A percentile compares a stretch with the other conserved stretches of the same genome.
Evolutionary conservation across 371 early-diverging fungal species (phyloP).

Genomic region (Coemansia sp.): DNA sequence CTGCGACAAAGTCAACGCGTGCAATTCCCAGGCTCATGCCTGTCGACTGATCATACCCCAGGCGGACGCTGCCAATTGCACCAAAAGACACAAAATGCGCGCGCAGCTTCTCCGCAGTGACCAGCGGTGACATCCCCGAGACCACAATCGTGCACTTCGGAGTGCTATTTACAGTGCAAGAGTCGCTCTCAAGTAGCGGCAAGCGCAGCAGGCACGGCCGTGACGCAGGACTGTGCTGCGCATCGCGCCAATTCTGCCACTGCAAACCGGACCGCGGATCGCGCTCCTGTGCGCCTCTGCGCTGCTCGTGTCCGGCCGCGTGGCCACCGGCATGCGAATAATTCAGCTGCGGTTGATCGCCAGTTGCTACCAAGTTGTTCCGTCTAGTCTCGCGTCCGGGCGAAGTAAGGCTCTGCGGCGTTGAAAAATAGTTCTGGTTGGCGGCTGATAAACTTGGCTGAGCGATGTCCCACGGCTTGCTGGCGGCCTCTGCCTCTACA

Average conservation of each 20-base stretch:
- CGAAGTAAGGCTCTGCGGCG: slow-evolving; percentile 31
- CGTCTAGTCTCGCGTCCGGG: slow-evolving; percentile 13
- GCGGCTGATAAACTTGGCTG: neutral
- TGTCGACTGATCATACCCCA: slow-evolving; percentile 48
- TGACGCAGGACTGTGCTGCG: neutral
- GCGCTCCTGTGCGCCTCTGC: slow-evolving; percentile 8
- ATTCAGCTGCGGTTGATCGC: neutral
- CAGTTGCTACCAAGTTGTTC: neutral
- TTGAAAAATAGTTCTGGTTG: slow-evolving; percentile 15
- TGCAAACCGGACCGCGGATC: slow-evolving; percentile 31
- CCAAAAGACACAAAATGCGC: slow-evolving; percentile 46
- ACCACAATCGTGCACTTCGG: slow-evolving; percentile 24
- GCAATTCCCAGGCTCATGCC: slow-evolving; percentile 53
- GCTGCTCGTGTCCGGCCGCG: neutral
- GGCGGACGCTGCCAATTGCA: slow-evolving; percentile 29
- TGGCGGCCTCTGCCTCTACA: neutral
- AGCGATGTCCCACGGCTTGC: slow-evolving; percentile 13
- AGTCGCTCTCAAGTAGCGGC: slow-evolving; percentile 37
- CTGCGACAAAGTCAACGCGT: slow-evolving; percentile 34
- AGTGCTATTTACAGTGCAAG: slow-evolving; percentile 14
- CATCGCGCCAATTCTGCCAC: slow-evolving; percentile 25
- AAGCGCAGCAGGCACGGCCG: slow-evolving; percentile 20
- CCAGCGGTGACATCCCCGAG: slow-evolving; percentile 49
- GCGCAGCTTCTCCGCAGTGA: slow-evolving; percentile 45
- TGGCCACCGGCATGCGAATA: neutral